Evolutionary conservation across 2,329 filamentous ascomycete species (phyloP).

Genomic region (Pseudonectria buxi): DNA sequence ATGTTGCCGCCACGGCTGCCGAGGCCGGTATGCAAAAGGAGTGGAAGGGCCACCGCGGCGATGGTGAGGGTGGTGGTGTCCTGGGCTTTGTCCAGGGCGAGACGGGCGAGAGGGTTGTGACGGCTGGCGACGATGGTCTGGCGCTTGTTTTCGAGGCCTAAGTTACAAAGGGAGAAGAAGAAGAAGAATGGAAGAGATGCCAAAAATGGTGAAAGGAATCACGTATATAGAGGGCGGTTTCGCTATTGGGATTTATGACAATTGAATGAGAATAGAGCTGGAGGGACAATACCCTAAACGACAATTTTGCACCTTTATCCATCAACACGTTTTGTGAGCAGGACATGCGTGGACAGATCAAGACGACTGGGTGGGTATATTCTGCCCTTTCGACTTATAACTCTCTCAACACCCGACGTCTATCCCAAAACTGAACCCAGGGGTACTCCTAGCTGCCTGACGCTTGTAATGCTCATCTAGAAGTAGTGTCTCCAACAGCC

Average conservation of each 20-base stretch:
- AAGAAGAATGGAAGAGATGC: slow-evolving; percentile 5
- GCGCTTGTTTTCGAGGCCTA: slow-evolving; percentile 60
- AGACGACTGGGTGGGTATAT: too few species aligned
- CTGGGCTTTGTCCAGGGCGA: slow-evolving; percentile 83
- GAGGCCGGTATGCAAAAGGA: slow-evolving; percentile 68
- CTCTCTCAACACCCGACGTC: neutral
- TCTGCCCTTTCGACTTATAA: too few species aligned
- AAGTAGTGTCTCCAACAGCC: too few species aligned
- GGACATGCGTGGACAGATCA: too few species aligned
- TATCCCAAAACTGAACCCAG: slow-evolving; percentile 1
- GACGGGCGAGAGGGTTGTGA: slow-evolving; percentile 68
- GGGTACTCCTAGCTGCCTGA: neutral
- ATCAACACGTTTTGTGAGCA: too few species aligned
- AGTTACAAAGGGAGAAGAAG: slow-evolving; percentile 2
- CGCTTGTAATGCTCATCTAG: slow-evolving; percentile 1
- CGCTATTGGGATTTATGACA: slow-evolving; percentile 15
- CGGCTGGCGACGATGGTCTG: slow-evolving; percentile 81
- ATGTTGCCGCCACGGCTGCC: slow-evolving; percentile 30
- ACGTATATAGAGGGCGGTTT: slow-evolving; percentile 9
- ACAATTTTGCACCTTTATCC: neutral
- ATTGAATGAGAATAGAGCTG: slow-evolving; percentile 19
- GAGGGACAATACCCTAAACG: slow-evolving; percentile 15
- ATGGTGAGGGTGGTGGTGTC: slow-evolving; percentile 81
- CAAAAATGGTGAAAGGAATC: slow-evolving; percentile 2
- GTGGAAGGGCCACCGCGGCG: slow-evolving; percentile 83